Base-by-base conservation (phyloP, 148 eudicot genomes). In the Mesembryanthemum crystallinum region DNA sequence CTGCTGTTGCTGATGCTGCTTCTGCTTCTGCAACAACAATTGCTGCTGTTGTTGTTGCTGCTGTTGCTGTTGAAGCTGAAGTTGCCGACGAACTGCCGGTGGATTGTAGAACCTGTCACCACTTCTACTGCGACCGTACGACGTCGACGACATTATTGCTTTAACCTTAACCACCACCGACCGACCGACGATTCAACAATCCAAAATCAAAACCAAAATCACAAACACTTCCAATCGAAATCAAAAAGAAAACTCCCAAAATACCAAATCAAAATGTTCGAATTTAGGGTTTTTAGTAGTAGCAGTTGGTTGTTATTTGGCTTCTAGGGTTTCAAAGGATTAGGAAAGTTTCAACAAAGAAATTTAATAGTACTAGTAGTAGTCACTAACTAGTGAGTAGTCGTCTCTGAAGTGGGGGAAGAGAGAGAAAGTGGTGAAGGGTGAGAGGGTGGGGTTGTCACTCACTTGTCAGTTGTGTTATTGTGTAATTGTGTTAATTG, bases 61-160 rank as follows among this genome's bases (percentile, higher is more conserved):
- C 35, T 80, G 83, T 64, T 84, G 86, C 42, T 76, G 82, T 65
- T 86, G 91, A 6, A 80, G 82, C 73, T 85, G 88, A 58, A 82
- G 82, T 24, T 81, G 74, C 72, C 86, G 85, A 32, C 97, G 86
- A 81, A 84, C 86, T 73, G 88, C 86, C 69, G 98, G 97, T 7
- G 97, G 92, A 27, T 83, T 74, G 76, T 91, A 94, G 63, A 94
- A 88, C 42, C 93, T 76, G 69, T 87, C 87, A 23, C 89, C 92
- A 23, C 88, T 76, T 79, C 88, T 61, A 82, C 87, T 66, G 35
- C 90, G 85, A 73, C 86, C 83, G 39, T 73, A 70, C 51, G 88
- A 69, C 51, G 79, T 78, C 82, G 88, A 81, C 83, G 84, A 81
- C 83, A 77, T 77, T 29, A 10, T 33, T 18, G n/a, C n/a, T n/a